Percentiles rank a stretch among this genome's conserved stretches.
These are phyloP conservation scores for Amesomyces nigricolor DNA, from an alignment of 2,329 filamentous ascomycete species.

Conservation along the genomic window DNA sequence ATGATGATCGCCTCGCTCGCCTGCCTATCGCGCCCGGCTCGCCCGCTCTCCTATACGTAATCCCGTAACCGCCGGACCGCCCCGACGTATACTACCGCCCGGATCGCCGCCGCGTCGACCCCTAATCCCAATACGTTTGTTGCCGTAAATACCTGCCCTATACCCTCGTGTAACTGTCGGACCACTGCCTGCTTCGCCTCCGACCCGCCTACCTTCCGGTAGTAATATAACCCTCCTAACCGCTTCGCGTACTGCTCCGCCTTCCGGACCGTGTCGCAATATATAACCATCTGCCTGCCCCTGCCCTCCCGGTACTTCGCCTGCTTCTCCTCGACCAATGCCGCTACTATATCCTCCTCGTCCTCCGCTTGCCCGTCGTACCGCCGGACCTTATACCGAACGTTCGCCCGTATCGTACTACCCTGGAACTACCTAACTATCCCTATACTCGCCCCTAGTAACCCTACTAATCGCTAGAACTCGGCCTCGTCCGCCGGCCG, in stretches of 20 bases:
- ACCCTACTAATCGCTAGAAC: slow-evolving; percentile 4
- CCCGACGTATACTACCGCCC: slow-evolving; percentile 2
- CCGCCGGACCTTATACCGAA: not conserved
- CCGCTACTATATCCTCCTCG: not conserved
- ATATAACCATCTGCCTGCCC: not conserved
- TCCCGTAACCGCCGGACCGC: slow-evolving; percentile 1
- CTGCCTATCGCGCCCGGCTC: slow-evolving; percentile 3
- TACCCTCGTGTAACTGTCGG: not conserved
- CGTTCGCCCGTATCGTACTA: not conserved
- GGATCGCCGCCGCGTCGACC: not conserved
- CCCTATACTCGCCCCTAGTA: not conserved
- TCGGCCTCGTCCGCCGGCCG: slow-evolving; percentile 1
- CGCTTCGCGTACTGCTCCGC: not conserved
- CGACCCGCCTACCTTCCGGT: not conserved
- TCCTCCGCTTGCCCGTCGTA: not conserved
- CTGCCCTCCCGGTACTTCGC: too few relatives aligned
- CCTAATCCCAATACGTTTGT: slow-evolving; percentile 3
- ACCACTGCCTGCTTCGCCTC: slow-evolving; percentile 3
- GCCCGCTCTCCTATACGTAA: slow-evolving; percentile 7
- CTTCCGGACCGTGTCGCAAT: not conserved
- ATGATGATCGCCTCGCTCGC: slow-evolving; percentile 5
- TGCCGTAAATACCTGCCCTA: not conserved
- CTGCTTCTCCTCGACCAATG: not conserved
- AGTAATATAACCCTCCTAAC: not conserved
- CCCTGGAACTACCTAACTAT: slow-evolving; percentile 1